Base-by-base conservation (phyloP, 2,329 filamentous ascomycete genomes). In the Pseudogymnoascus sp. region DNA sequence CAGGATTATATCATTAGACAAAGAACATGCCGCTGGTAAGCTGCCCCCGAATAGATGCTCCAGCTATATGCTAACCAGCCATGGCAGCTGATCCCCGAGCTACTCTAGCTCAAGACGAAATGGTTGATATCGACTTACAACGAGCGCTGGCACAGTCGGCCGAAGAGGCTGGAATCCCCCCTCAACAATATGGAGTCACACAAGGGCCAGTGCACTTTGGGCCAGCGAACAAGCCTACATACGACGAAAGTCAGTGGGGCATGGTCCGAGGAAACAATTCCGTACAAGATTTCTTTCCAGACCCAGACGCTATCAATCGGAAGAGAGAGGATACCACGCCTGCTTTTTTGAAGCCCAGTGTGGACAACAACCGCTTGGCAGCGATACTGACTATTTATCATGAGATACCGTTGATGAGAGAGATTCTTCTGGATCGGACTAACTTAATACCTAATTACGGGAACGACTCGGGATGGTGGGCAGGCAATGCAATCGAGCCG, bases 401-500 rank as follows among this genome's bases (percentile, higher is more conserved):
- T 66, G 76, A 81, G 61, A 86, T 87, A 24, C 84, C 84, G 1
- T 71, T 83, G 0, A 78, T 77, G 0, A 78, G 84, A 60, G 85
- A 86, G 65, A 73, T 79, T 2, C 73, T 87, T 10, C 74, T 87
- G 2, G 69, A 73, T 24, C 73, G 71, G 8, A 78, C 78, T 1
- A 60, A 69, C 3, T 70, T 76, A 4, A 72, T 77, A 2, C 67
- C 72, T 1, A 77, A 74, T 35, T 87, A 86, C 64, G 83, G 84
- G 0, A 76, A 80, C 65, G 77, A 82, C 64, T 74, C 73, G 10
- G 78, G 83, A 63, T 87, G 84, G 84, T 87, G 84, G 84, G 80
- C 77, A 64, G 84, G 84, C 3, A 75, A 79, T 54, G 69, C 75
- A 7, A 85, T 86, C 37, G 61, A 65, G 17, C 47, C 50, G 10